Conservation (phyloP, 176 grass and related monocot genomes). For the Zea mays region Zm-B73-REFERENCE-NAM-5.0 NC_050097.1:176207001-176207500, state of each 20-base stretch:
- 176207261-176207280: no score
- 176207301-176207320: no score
- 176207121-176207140: conserved; percentile 4
- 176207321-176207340: no score
- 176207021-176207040: background rate
- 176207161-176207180: background rate
- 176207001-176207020: background rate
- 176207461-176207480: no score
- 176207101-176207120: conserved; percentile 3
- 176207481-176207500: background rate
- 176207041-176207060: background rate
- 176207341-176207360: no score
- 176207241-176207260: background rate
- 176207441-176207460: no score
- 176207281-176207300: no score
- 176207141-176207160: background rate
- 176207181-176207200: background rate
- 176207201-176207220: background rate
- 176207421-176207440: no score
- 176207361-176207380: no score
- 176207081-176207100: background rate
- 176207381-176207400: no score
- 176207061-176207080: background rate
- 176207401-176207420: no score
- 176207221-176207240: background rate